phyloP scores from a whole-genome alignment of 768 basidiomycete genomes.

The Naganishia kalamii region DNA sequence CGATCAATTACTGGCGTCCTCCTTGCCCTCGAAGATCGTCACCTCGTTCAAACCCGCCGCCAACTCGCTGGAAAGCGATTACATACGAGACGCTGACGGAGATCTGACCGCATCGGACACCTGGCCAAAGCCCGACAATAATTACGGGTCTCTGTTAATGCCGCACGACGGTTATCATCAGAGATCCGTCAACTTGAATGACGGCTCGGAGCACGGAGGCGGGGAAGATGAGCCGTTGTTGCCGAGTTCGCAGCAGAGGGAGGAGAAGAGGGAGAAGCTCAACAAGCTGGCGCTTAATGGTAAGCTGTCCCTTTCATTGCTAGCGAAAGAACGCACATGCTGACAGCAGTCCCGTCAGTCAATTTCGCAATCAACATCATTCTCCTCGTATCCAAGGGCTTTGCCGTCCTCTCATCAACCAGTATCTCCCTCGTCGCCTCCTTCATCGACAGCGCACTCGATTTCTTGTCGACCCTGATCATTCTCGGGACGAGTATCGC shows the following conservation, averaged over 20 bases:
- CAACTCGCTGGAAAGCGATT: neutral
- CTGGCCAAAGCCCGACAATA: neutral
- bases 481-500: conserved; percentile 46
- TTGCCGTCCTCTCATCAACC: conserved; percentile 47
- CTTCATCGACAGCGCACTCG: conserved; percentile 48
- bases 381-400: conserved; percentile 46
- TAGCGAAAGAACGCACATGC: no score
- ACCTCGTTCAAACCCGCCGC: conserved; percentile 31
- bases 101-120: neutral
- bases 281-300: conserved; percentile 40
- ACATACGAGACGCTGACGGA: neutral
- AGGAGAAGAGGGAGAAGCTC: conserved; percentile 35
- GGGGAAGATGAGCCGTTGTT: conserved; percentile 32
- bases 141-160: neutral
- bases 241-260: conserved; percentile 25
- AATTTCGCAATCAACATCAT: conserved; percentile 46
- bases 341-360: conserved; percentile 26
- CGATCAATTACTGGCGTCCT: conserved; percentile 37
- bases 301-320: conserved; percentile 25
- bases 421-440: conserved; percentile 49
- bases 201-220: neutral
- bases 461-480: conserved; percentile 48
- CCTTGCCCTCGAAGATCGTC: conserved; percentile 37
- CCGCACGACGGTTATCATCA: neutral
- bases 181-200: neutral